A percentile compares a stretch with the other conserved stretches of the same genome.
phyloP scores from a whole-genome alignment of 257 asterid species.

The Petunia axillaris region DNA sequence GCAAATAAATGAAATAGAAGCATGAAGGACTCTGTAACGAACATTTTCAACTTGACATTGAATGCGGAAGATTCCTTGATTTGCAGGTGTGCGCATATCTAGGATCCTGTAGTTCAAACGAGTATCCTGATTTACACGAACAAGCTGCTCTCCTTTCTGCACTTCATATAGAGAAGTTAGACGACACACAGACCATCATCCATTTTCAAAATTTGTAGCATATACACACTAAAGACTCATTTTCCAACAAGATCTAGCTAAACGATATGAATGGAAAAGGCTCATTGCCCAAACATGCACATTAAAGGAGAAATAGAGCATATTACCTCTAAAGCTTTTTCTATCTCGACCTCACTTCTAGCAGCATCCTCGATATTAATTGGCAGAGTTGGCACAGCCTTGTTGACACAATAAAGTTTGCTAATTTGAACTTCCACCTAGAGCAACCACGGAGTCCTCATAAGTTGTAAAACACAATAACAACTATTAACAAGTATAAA shows the following conservation, averaged over 20 bases:
- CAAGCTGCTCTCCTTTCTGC: slow-evolving; percentile 85
- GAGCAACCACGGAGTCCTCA: slow-evolving; percentile 8
- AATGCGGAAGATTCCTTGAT: slow-evolving; percentile 81
- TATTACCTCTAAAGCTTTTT: slow-evolving; percentile 64
- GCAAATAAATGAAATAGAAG: background rate
- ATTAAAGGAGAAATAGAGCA: background rate
- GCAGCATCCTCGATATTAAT: slow-evolving; percentile 82
- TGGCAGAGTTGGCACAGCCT: slow-evolving; percentile 65
- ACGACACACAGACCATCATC: background rate
- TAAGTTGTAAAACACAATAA: background rate
- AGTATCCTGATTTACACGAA: slow-evolving; percentile 91
- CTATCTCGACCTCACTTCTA: slow-evolving; percentile 75
- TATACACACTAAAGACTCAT: background rate
- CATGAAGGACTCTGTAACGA: slow-evolving; percentile 22
- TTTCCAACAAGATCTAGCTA: background rate
- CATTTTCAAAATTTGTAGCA: background rate
- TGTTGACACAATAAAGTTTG: slow-evolving; percentile 61
- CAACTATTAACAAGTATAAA: background rate
- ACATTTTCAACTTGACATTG: slow-evolving; percentile 80
- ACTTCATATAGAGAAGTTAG: slow-evolving; percentile 18
- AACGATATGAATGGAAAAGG: background rate
- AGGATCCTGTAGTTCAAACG: slow-evolving; percentile 81
- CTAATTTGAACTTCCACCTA: slow-evolving; percentile 88
- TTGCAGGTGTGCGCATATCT: slow-evolving; percentile 88
- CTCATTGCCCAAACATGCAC: background rate